Conservation (phyloP, 2,329 filamentous ascomycete genomes). For the Fusarium chaquense region DNA sequence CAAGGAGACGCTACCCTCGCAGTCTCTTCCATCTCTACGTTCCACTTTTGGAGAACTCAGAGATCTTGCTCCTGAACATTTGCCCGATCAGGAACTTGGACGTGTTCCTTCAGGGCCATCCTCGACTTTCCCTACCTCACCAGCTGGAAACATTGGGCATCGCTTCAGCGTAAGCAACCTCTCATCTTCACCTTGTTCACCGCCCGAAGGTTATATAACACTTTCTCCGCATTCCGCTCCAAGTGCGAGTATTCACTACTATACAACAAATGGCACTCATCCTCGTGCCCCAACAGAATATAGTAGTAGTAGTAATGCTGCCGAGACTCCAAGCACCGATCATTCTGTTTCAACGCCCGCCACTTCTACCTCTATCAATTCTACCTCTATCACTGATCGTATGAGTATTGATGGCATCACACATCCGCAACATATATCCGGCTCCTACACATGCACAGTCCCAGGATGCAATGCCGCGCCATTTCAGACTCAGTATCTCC, state of each 20-base stretch:
- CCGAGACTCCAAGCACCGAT: constrained; percentile 62
- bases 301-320: constrained; percentile 58
- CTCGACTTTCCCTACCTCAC: constrained; percentile 51
- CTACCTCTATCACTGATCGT: constrained; percentile 59
- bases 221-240: constrained; percentile 61
- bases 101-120: constrained; percentile 41
- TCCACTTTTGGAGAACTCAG: constrained; percentile 54
- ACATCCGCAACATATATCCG: constrained; percentile 62
- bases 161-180: constrained; percentile 51
- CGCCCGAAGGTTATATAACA: constrained; percentile 60
- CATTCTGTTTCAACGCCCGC: constrained; percentile 59
- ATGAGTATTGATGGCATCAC: constrained; percentile 71
- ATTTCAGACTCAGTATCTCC: constrained; percentile 81
- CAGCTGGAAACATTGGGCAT: constrained; percentile 45
- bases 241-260: constrained; percentile 56
- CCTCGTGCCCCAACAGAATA: constrained; percentile 58
- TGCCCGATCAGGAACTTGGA: constrained; percentile 51
- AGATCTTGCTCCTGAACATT: constrained; percentile 48
- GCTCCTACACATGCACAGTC: constrained; percentile 68
- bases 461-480: constrained; percentile 76
- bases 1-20: constrained; percentile 54
- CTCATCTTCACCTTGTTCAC: constrained; percentile 63
- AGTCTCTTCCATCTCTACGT: constrained; percentile 56
- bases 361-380: constrained; percentile 45
- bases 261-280: constrained; percentile 48